phyloP scores from a whole-genome alignment of 177 flowering plant species.

The Vitis hybrid region DNA sequence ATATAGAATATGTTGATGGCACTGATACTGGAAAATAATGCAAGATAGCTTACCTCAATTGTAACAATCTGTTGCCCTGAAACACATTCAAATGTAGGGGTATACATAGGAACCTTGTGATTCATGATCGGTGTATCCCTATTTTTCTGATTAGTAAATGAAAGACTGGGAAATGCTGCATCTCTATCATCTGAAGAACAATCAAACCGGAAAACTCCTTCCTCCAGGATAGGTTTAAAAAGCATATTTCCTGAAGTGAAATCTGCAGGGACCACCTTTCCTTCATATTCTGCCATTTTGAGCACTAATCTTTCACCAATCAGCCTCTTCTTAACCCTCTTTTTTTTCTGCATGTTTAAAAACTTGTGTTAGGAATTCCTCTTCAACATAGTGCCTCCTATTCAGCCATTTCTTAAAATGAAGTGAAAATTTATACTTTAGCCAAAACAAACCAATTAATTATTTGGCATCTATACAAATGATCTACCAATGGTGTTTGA shows the following conservation, averaged over 20 bases:
- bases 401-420: no score
- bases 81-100: slow-evolving; percentile 58
- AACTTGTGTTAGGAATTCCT: slow-evolving; percentile 2
- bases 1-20: background rate
- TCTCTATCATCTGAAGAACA: slow-evolving; percentile 63
- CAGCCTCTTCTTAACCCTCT: slow-evolving; percentile 14
- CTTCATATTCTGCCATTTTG: slow-evolving; percentile 49
- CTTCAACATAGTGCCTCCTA: background rate
- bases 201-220: slow-evolving; percentile 90
- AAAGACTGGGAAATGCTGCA: slow-evolving; percentile 76
- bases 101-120: slow-evolving; percentile 46
- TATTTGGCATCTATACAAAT: no score
- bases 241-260: slow-evolving; percentile 57
- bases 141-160: slow-evolving; percentile 50
- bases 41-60: slow-evolving; percentile 52
- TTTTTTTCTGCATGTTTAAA: slow-evolving; percentile 36
- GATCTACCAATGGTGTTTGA: no score
- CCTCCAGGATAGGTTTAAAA: slow-evolving; percentile 74
- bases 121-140: slow-evolving; percentile 59
- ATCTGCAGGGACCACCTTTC: slow-evolving; percentile 28
- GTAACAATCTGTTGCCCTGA: slow-evolving; percentile 65
- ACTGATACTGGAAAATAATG: background rate
- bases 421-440: no score
- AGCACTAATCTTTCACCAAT: slow-evolving; percentile 19
- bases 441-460: no score